phyloP scores from a whole-genome alignment of 225 moss, liverwort and hornwort species.

The Pseudisothecium myosuroides region DNA sequence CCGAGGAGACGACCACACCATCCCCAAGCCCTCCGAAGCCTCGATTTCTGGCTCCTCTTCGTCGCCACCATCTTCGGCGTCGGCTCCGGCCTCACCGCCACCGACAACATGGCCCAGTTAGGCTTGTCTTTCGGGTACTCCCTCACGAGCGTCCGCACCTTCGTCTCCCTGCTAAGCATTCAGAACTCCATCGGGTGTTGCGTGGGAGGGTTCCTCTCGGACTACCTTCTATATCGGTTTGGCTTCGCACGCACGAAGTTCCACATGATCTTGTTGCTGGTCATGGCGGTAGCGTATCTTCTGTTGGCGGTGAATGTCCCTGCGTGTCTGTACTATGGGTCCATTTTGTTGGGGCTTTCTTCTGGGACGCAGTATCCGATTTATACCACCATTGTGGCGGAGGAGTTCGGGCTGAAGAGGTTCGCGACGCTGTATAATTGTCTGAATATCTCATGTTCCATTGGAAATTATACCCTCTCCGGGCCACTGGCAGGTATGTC shows the following conservation, averaged over 20 bases:
- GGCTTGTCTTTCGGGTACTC: conserved; percentile 47
- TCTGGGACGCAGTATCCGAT: conserved; percentile 27
- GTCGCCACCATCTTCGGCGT: conserved; percentile 41
- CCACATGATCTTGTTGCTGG: background rate
- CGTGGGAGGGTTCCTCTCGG: background rate
- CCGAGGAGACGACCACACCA: conserved; percentile 39
- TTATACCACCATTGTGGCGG: conserved; percentile 30
- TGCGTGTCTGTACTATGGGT: background rate
- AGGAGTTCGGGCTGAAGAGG: conserved; percentile 27
- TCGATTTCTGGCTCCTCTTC: conserved; percentile 60
- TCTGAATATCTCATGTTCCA: conserved; percentile 8
- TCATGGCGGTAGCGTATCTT: background rate
- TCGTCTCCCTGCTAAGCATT: conserved; percentile 55
- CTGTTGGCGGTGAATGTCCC: background rate
- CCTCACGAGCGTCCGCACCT: conserved; percentile 7
- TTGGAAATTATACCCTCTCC: conserved; percentile 27
- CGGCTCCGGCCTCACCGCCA: conserved; percentile 45
- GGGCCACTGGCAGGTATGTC: background rate
- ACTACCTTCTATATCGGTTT: background rate
- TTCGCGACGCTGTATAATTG: conserved; percentile 35
- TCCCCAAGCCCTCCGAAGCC: conserved; percentile 15
- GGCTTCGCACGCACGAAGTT: background rate
- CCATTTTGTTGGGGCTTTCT: conserved; percentile 27
- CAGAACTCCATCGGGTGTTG: conserved; percentile 51
- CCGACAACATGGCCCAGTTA: conserved; percentile 55